These are phyloP conservation scores for Pseudozyma thailandica DNA, from an alignment of 1,284 basidiomycete species.

Conservation along the genomic window DNA sequence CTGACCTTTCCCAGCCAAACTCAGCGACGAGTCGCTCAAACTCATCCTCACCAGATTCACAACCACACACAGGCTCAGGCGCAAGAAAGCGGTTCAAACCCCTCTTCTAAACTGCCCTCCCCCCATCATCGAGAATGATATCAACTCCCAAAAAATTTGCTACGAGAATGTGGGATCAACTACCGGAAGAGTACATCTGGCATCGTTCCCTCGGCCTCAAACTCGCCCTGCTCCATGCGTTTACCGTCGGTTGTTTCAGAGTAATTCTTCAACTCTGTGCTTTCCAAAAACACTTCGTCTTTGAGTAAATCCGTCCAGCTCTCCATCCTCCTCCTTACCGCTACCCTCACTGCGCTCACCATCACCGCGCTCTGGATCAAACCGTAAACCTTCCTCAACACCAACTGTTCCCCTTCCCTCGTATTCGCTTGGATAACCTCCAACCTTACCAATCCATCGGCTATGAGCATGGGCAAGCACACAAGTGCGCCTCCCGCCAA, in stretches of 20 bases:
- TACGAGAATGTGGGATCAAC: too few relatives aligned
- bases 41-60: neutral
- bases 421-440: neutral
- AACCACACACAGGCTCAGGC: slow-evolving; percentile 2
- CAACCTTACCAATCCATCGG: neutral
- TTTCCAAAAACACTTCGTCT: slow-evolving; percentile 64
- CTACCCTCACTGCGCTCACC: slow-evolving; percentile 1
- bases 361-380: slow-evolving; percentile 13
- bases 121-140: too few relatives aligned
- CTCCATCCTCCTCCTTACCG: slow-evolving; percentile 33
- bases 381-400: slow-evolving; percentile 22
- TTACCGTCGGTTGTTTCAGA: neutral
- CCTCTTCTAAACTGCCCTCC: slow-evolving; percentile 9
- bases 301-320: slow-evolving; percentile 58
- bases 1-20: neutral
- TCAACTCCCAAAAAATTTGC: too few relatives aligned
- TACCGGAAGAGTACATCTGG: slow-evolving; percentile 41
- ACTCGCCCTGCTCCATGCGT: neutral
- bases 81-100: slow-evolving; percentile 35
- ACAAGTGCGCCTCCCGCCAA: slow-evolving; percentile 2
- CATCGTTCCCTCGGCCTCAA: slow-evolving; percentile 28
- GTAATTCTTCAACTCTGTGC: slow-evolving; percentile 63
- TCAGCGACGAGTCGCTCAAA: neutral
- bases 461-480: neutral
- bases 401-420: slow-evolving; percentile 22